A percentile compares a stretch with the other conserved stretches of the same genome.
These are phyloP conservation scores for Alternaria panax DNA, from an alignment of 2,329 filamentous ascomycete genomes.

Conservation along the genomic window DNA sequence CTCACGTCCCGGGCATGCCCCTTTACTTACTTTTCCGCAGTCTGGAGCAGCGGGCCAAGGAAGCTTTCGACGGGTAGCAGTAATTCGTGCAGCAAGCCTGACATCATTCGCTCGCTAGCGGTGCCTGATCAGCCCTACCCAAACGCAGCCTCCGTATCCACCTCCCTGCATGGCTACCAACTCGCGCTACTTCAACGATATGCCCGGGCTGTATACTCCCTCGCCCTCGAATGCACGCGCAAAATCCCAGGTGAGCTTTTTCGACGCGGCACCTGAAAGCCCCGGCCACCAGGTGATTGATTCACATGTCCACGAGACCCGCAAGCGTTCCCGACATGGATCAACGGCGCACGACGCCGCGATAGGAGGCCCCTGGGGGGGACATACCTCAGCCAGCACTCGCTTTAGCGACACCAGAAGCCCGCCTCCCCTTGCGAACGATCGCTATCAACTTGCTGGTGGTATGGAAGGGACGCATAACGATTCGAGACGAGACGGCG, in stretches of 20 bases:
- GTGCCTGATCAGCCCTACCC: conserved; percentile 9
- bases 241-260: conserved; percentile 24
- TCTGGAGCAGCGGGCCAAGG: conserved; percentile 10
- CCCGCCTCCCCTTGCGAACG: conserved; percentile 59
- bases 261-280: conserved; percentile 37
- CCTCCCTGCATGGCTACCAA: conserved; percentile 33
- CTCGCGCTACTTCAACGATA: conserved; percentile 31
- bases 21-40: conserved; percentile 20
- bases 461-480: conserved; percentile 58
- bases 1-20: conserved; percentile 21
- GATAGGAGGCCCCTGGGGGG: conserved; percentile 29
- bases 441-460: conserved; percentile 57
- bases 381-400: conserved; percentile 26
- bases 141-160: conserved; percentile 30
- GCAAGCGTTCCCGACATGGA: conserved; percentile 39
- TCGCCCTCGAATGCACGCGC: conserved; percentile 24
- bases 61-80: conserved; percentile 11
- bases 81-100: conserved; percentile 13
- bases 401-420: conserved; percentile 39
- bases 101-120: conserved; percentile 21
- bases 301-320: conserved; percentile 39
- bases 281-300: conserved; percentile 40
- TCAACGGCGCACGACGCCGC: conserved; percentile 22
- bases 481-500: conserved; percentile 47
- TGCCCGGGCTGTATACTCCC: conserved; percentile 40